Percentiles rank a stretch among this genome's conserved stretches.
These are phyloP conservation scores for Podaxis sp. DNA, from an alignment of 768 basidiomycete species.

Conservation along the genomic window DNA sequence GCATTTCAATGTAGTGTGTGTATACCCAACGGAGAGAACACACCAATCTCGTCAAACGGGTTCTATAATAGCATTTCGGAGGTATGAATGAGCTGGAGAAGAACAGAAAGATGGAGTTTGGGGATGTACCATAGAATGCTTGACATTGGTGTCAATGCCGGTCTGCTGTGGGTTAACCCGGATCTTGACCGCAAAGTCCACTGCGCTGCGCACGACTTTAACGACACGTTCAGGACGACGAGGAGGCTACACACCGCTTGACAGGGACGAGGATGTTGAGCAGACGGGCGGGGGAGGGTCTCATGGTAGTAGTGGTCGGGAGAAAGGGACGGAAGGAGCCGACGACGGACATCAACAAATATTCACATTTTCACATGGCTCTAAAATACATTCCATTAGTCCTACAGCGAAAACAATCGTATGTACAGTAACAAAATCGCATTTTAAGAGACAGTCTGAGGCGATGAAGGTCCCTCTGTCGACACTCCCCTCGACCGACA, in stretches of 20 bases:
- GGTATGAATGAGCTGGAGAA: neutral
- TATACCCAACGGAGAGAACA: conserved; percentile 12
- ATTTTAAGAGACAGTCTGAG: neutral
- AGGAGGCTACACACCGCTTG: conserved; percentile 62
- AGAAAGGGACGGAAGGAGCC: neutral
- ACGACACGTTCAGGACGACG: neutral
- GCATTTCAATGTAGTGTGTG: neutral
- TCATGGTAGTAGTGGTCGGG: conserved; percentile 46
- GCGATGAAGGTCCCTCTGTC: neutral
- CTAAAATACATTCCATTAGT: neutral
- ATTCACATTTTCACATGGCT: conserved; percentile 10
- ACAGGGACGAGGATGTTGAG: conserved; percentile 94
- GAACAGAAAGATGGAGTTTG: neutral
- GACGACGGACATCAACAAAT: neutral
- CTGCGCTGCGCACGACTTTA: conserved; percentile 52
- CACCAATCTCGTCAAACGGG: conserved; percentile 98
- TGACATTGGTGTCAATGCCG: conserved; percentile 94
- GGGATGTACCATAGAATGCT: conserved; percentile 91
- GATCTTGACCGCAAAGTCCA: conserved; percentile 99
- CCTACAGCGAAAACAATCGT: neutral
- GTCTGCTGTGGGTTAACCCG: conserved; percentile 94
- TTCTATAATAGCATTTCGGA: conserved; percentile 53
- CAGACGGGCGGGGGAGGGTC: conserved; percentile 66
- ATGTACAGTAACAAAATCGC: neutral
- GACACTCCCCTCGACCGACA: conserved; percentile 60